Evolutionary conservation across 2,329 filamentous ascomycete genomes (phyloP).

Genomic region (Paecilomyces fulvus): DNA sequence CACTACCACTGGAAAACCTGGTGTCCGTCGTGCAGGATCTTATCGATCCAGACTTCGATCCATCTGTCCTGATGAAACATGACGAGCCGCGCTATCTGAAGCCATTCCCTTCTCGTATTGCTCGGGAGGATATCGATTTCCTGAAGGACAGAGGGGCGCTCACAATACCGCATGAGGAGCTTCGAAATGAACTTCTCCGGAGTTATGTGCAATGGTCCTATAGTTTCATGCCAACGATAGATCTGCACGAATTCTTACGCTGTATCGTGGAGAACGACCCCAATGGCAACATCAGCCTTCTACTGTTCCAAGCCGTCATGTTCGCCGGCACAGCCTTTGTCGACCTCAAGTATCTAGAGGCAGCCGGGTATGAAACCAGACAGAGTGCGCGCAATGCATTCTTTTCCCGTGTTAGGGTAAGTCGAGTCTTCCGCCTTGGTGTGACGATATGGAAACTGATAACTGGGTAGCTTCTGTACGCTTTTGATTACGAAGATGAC

Average conservation of each 20-base stretch:
- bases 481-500: constrained; percentile 84
- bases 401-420: constrained; percentile 72
- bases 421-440: constrained; percentile 20
- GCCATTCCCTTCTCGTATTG: constrained; percentile 64
- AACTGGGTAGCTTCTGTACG: constrained; percentile 61
- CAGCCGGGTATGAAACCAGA: constrained; percentile 64
- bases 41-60: constrained; percentile 31
- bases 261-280: constrained; percentile 57
- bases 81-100: constrained; percentile 58
- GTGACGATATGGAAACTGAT: constrained; percentile 4
- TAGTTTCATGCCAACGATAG: constrained; percentile 81
- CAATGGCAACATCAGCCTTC: constrained; percentile 61
- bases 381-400: constrained; percentile 76
- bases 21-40: constrained; percentile 29
- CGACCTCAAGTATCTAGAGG: constrained; percentile 62
- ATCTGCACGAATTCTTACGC: constrained; percentile 47
- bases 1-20: constrained; percentile 29
- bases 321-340: constrained; percentile 80
- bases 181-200: constrained; percentile 69
- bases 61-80: constrained; percentile 21
- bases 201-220: constrained; percentile 80
- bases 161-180: constrained; percentile 55
- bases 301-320: constrained; percentile 89
- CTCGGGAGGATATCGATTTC: constrained; percentile 69
- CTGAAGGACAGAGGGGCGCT: constrained; percentile 72